Base-by-base conservation (phyloP, 2,329 filamentous ascomycete species). In the Aureobasidium pullulans region DNA sequence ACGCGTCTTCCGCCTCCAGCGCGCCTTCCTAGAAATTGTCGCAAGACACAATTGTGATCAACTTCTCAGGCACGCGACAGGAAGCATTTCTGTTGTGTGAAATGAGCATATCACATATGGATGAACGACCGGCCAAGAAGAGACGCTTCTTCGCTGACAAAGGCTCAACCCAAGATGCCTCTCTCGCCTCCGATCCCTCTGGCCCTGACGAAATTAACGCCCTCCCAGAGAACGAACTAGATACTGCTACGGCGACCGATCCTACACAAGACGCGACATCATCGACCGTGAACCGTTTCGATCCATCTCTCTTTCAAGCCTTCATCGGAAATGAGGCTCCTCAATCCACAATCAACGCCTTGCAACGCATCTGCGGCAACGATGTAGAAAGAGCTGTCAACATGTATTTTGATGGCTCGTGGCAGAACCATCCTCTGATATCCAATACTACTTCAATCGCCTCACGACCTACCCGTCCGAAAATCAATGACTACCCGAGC, bases 351-450 rank as follows among this genome's bases (percentile, higher is more conserved):
- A 66, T 85, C 29, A 64, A 73, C 28, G 77, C 71, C 52, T 72
- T 86, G 47, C 77, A 77, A 62, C 68, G 75, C 36, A 75, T 74
- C 48, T 79, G 81, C 53, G 77, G 76, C 40, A 76, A 77, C 62
- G 75, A 84, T 67, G 73, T 85, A 28, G 79, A 86, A 67, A 75
- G 77, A 73, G 83, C 84, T 46, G 81, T 87, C 64, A 85, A 87
- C 67, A 76, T 85, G 61, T 86, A 83, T 66, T 77, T 85, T 39
- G 84, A 87, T 66, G 84, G 84, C 23, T 84, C 83, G 6, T 86
- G 82, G 83, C 79, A 78, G 62, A 72, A 71, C 11, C 57, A 59
- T 39, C 46, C 57, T 19, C 23, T 53, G 15, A 36, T 39, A 4
- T 43, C 47, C 16, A 58, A 28, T 31, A 11, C 60, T n/a, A n/a